Evolutionary conservation across 2,329 filamentous ascomycete species (phyloP), one percentile per base, ranked within the genome.

Genomic region (Cladophialophora chaetospira): DNA sequence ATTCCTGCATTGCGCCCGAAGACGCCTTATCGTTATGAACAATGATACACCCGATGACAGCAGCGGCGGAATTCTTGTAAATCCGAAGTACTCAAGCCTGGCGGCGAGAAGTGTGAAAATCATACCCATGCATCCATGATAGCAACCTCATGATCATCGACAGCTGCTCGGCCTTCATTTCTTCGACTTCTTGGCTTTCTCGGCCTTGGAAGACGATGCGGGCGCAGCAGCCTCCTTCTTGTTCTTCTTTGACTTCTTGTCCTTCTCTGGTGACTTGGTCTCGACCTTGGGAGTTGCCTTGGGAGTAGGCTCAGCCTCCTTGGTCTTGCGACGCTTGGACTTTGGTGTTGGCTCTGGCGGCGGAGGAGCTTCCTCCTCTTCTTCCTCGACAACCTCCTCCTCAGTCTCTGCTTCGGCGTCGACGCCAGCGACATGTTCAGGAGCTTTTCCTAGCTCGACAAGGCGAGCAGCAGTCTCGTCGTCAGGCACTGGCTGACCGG

Each of bases 391-490:
- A 13, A 64, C 58, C 6, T 62, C 63, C 33, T 73, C 71, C 5
- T 44, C 42, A 6, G 68, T 72, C 25, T 69, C 71, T 10, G 71
- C 73, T 44, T 67, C 66, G 25, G 72, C 71, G 28, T 64, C 60
- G 15, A 64, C 4, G 17, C 51, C 60, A 13, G 53, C 45, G 21
- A 57, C 61, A 40, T 57, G 55, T 9, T 62, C 63, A 21, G 64
- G 60, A 33, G 62, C 64, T 45, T 66, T 67, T 48, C 65, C 61
- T 36, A 72, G 70, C 58, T 76, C 71, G 50, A 76, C 74, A 26
- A 75, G 73, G 68, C 74, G 74, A 15, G 75, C 74, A 58, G 75
- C 73, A 40, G 73, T 71, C 0, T 77, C 71, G 45, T 79, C 77
- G 29, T 73, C 69, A 15, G 70, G 71, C 50, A 76, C 70, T 11